These are phyloP conservation scores for Metschnikowia colocasiae DNA, from an alignment of 805 yeast species.

Conservation along the genomic window DNA sequence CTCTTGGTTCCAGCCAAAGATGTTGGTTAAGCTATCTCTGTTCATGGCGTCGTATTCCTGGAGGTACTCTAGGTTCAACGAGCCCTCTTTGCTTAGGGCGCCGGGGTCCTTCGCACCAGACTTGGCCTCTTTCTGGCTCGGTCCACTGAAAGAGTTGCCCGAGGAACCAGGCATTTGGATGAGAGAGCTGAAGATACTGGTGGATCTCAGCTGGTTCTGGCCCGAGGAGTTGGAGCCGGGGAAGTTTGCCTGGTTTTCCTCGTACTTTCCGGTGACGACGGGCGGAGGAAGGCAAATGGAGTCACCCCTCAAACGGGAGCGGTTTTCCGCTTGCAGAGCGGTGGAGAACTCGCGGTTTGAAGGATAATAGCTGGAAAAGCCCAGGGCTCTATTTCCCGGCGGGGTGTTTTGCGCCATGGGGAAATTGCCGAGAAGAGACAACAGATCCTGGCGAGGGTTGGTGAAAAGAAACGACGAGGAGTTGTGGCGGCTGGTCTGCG, in stretches of 20 bases:
- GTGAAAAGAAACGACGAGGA: conserved; percentile 23
- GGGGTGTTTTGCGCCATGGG: conserved; percentile 11
- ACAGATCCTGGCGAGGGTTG: conserved; percentile 29
- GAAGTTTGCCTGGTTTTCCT: conserved; percentile 5
- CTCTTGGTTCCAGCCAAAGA: conserved; percentile 29
- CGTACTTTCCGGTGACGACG: conserved; percentile 10
- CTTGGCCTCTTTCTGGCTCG: conserved; percentile 11
- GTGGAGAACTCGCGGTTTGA: conserved; percentile 17
- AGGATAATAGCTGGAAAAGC: conserved; percentile 20
- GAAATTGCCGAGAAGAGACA: conserved; percentile 24
- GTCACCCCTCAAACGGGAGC: conserved; percentile 33
- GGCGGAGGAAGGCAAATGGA: conserved; percentile 40
- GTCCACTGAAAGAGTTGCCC: conserved; percentile 31
- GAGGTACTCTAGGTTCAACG: conserved; percentile 24
- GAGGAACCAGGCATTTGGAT: conserved; percentile 38
- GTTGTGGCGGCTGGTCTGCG: conserved; percentile 13
- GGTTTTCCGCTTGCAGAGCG: conserved; percentile 9
- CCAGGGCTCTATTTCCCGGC: neutral
- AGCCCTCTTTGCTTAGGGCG: conserved; percentile 1
- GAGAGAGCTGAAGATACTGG: conserved; percentile 37
- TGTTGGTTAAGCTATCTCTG: conserved; percentile 30
- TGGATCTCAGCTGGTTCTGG: conserved; percentile 25
- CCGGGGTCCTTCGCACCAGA: conserved; percentile 1
- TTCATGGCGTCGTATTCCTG: conserved; percentile 28
- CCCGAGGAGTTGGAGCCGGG: conserved; percentile 6